Evolutionary conservation across 345 rosid species (phyloP), one percentile per base, ranked within the genome.

Genomic region (Pistacia atlantica): DNA sequence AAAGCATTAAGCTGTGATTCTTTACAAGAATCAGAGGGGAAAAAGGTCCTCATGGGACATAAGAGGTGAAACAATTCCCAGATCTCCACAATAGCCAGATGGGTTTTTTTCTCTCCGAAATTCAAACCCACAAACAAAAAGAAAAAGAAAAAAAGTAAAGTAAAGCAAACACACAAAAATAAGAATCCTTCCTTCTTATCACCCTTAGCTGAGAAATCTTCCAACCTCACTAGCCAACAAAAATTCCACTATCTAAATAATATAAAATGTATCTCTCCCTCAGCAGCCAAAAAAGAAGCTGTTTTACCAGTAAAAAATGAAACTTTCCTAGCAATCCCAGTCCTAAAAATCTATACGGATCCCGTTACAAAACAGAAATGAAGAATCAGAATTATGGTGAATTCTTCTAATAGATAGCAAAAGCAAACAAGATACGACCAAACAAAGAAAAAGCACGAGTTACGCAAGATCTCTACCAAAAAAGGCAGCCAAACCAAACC

Each of bases 31-130:
- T 93, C 97, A 66, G 97, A 87, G 6, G 94, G 90, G 74, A 87
- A 87, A 81, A 91, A 90, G 46, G 91, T 85, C 92, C 89, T 91
- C 99, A 93, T 96, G 78, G 89, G 95, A 85, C 98, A 90, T 82
- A 96, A 89, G 74, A 90, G 89, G 83, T 84, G 86, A 83, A 96
- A 88, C 83, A 90, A 91, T 54, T 92, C 93, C 95, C 97, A 87
- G 98, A 96, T 93, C 97, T 93, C 98, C 97, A 93, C 97, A 81
- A 86, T 87, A 88, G 82, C 88, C 86, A 87, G 72, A 80, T 82
- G 71, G 65, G 59, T 80, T 77, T 79, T 78, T 79, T 69, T 71
- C 78, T 79, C 52, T 82, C 79, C 75, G 76, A 66, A 80, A 75
- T 67, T 73, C 79, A 73, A 69, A 74, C 33, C 46, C 46, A 42